Conservation (phyloP, 306 rosid genomes). For the Sphenostylis stenocarpa region DNA sequence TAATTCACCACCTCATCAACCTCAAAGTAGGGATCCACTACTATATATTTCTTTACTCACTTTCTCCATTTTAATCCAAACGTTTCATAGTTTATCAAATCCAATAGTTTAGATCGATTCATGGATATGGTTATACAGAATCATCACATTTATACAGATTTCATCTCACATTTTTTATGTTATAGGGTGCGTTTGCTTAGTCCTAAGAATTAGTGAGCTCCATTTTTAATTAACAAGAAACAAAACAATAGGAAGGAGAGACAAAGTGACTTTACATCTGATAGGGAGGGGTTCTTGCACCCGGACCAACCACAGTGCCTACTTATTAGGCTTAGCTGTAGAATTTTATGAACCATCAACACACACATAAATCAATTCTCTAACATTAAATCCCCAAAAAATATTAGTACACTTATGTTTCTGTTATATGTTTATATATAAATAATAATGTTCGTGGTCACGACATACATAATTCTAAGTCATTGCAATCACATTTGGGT, state of each 20-base stretch:
- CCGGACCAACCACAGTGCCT: conserved; percentile 63
- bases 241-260: conserved; percentile 18
- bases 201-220: conserved; percentile 17
- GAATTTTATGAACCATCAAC: conserved; percentile 34
- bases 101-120: too few species aligned
- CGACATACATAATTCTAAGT: neutral
- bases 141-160: too few species aligned
- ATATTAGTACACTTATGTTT: neutral
- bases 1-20: conserved; percentile 21
- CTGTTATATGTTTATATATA: neutral
- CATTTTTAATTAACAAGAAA: conserved; percentile 9
- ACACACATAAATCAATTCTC: conserved; percentile 32
- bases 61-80: too few species aligned
- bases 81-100: too few species aligned
- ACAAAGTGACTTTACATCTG: conserved; percentile 37
- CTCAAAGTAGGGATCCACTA: conserved; percentile 50
- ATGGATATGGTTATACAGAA: too few species aligned
- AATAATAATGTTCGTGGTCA: neutral
- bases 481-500: neutral
- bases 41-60: too few species aligned
- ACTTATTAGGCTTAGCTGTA: conserved; percentile 52
- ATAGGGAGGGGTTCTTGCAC: conserved; percentile 48
- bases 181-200: neutral
- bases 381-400: neutral
- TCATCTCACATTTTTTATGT: too few species aligned